phyloP scores from a whole-genome alignment of 306 rosid genomes.

The Chamaecrista fasciculata region DNA sequence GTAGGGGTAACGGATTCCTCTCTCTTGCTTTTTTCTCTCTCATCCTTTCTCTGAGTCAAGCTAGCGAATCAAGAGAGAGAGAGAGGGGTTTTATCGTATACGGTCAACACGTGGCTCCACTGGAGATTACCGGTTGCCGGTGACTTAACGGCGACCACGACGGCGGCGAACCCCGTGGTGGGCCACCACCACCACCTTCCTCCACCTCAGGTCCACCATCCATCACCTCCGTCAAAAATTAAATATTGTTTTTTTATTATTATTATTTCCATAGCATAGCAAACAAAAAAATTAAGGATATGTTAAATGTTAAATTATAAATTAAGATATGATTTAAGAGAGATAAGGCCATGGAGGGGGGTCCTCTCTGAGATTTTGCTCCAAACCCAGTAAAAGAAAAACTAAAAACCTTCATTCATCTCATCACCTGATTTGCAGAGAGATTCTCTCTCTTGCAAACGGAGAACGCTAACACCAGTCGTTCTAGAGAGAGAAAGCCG shows the following conservation, averaged over 20 bases:
- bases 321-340: conserved; percentile 46
- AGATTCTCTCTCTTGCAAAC: conserved; percentile 53
- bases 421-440: conserved; percentile 67
- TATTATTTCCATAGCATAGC: neutral
- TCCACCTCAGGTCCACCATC: conserved; percentile 28
- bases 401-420: conserved; percentile 36
- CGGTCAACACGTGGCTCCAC: conserved; percentile 48
- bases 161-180: conserved; percentile 23
- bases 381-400: conserved; percentile 46
- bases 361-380: conserved; percentile 42
- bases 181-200: conserved; percentile 39
- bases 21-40: neutral
- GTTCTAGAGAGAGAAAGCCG: conserved; percentile 12
- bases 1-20: conserved; percentile 31
- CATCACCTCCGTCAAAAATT: conserved; percentile 1
- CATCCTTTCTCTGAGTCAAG: too few relatives aligned
- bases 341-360: conserved; percentile 44
- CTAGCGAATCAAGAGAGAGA: neutral
- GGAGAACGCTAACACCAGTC: conserved; percentile 29
- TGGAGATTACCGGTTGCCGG: conserved; percentile 41
- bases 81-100: conserved; percentile 8
- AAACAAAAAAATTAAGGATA: neutral
- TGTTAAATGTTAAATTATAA: conserved; percentile 4
- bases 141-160: conserved; percentile 33
- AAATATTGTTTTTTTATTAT: neutral